These are phyloP conservation scores for Oehlia diaphana DNA, from an alignment of 192 early-diverging fungal species.

Conservation along the genomic window DNA sequence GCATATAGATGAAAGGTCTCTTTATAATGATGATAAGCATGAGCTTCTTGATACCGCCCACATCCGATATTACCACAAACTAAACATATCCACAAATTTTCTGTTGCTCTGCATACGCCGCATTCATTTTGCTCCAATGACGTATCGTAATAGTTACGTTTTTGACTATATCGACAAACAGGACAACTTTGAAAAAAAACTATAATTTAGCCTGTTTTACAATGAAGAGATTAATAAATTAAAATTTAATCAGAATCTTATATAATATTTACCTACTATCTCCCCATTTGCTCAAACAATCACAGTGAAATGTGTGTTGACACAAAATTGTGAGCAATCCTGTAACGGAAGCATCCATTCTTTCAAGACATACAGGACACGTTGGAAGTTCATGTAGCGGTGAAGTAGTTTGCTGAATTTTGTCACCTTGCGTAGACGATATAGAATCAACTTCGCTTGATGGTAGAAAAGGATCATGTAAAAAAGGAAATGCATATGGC, in stretches of 20 bases:
- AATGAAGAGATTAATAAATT: background rate
- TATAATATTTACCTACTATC: constrained; percentile 53
- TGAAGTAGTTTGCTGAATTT: constrained; percentile 12
- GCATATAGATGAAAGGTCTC: constrained; percentile 86
- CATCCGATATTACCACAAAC: constrained; percentile 97
- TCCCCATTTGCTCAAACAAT: constrained; percentile 90
- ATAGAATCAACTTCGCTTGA: constrained; percentile 8
- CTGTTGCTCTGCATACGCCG: constrained; percentile 68
- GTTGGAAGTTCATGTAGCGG: constrained; percentile 77
- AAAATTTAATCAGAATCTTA: background rate
- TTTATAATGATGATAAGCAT: constrained; percentile 86
- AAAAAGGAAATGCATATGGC: constrained; percentile 58
- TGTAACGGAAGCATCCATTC: constrained; percentile 88
- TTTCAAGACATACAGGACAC: constrained; percentile 95
- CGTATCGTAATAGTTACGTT: constrained; percentile 21
- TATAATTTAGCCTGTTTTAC: background rate
- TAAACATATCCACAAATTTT: constrained; percentile 95
- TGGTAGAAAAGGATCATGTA: constrained; percentile 49
- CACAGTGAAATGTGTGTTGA: constrained; percentile 94
- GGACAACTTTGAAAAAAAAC: constrained; percentile 66
- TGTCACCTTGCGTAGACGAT: background rate
- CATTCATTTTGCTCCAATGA: constrained; percentile 57
- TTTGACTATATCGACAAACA: constrained; percentile 85
- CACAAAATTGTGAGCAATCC: constrained; percentile 91
- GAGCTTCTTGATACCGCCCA: constrained; percentile 87